phyloP scores from a whole-genome alignment of 2,329 filamentous ascomycete species.

The Chaetoscypha palmicola region DNA sequence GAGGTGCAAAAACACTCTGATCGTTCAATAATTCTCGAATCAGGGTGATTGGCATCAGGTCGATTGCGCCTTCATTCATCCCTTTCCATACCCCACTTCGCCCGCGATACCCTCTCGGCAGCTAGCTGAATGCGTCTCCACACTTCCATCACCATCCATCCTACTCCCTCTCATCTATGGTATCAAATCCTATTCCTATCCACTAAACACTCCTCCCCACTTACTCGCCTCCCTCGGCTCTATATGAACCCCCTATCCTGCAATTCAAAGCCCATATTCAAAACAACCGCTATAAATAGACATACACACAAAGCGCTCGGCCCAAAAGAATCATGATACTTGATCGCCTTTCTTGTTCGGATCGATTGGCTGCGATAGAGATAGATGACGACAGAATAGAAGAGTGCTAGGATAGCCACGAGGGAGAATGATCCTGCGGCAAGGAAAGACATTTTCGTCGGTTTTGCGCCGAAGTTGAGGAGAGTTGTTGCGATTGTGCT shows the following conservation, averaged over 20 bases:
- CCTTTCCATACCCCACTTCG: too few relatives aligned
- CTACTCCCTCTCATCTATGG: too few relatives aligned
- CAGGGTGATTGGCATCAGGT: too few relatives aligned
- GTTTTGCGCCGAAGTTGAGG: slow-evolving; percentile 67
- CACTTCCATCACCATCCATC: too few relatives aligned
- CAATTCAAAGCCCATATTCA: slow-evolving; percentile 80
- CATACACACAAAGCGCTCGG: slow-evolving; percentile 69
- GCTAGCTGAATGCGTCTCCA: too few relatives aligned
- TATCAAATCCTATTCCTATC: too few relatives aligned
- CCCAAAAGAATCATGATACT: slow-evolving; percentile 86
- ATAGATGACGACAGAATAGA: slow-evolving; percentile 80
- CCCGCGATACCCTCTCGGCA: too few relatives aligned
- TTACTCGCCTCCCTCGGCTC: too few relatives aligned
- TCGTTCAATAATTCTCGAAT: too few relatives aligned
- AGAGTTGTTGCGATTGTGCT: slow-evolving; percentile 79
- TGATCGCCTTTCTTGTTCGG: slow-evolving; percentile 72
- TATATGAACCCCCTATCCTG: slow-evolving; percentile 41
- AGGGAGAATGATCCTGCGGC: slow-evolving; percentile 75
- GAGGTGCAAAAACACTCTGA: too few relatives aligned
- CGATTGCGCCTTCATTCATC: too few relatives aligned
- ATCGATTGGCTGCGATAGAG: slow-evolving; percentile 84
- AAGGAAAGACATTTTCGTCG: slow-evolving; percentile 52
- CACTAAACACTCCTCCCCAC: too few relatives aligned
- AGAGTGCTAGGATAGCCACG: slow-evolving; percentile 68
- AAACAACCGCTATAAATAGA: slow-evolving; percentile 63